Evolutionary conservation across 371 early-diverging fungal genomes (phyloP).

Genomic region (Chytridium lagenaria): DNA sequence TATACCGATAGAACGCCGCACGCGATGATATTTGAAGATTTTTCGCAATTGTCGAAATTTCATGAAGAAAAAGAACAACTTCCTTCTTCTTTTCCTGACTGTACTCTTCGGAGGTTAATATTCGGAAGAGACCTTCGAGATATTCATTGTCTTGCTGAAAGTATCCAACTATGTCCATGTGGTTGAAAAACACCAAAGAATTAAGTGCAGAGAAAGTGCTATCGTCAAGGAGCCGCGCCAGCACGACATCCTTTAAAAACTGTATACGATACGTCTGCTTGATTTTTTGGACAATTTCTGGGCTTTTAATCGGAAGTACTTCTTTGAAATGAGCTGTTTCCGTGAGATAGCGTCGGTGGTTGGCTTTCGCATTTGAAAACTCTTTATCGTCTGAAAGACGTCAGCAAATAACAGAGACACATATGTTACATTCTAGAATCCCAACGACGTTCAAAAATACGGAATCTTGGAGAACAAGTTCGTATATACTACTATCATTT

Average conservation of each 20-base stretch:
- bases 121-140: slow-evolving; percentile 68
- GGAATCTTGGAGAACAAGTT: slow-evolving; percentile 76
- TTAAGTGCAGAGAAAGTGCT: slow-evolving; percentile 68
- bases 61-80: slow-evolving; percentile 75
- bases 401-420: slow-evolving; percentile 14
- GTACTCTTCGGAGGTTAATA: slow-evolving; percentile 53
- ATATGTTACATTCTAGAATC: slow-evolving; percentile 79
- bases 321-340: slow-evolving; percentile 65
- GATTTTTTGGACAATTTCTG: slow-evolving; percentile 71
- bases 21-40: slow-evolving; percentile 66
- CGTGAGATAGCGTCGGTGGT: slow-evolving; percentile 71
- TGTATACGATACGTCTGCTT: slow-evolving; percentile 82
- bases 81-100: slow-evolving; percentile 58
- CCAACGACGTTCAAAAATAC: slow-evolving; percentile 70
- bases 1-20: slow-evolving; percentile 61
- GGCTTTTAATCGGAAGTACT: slow-evolving; percentile 77
- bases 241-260: slow-evolving; percentile 81
- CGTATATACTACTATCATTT: slow-evolving; percentile 71
- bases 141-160: slow-evolving; percentile 71
- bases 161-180: slow-evolving; percentile 78
- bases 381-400: slow-evolving; percentile 66
- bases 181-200: slow-evolving; percentile 76
- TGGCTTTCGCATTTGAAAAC: slow-evolving; percentile 68
- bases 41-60: slow-evolving; percentile 75
- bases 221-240: slow-evolving; percentile 77